Evolutionary conservation across 2,329 filamentous ascomycete species (phyloP).

Genomic region (Ceratocystiopsis brevicomis): DNA sequence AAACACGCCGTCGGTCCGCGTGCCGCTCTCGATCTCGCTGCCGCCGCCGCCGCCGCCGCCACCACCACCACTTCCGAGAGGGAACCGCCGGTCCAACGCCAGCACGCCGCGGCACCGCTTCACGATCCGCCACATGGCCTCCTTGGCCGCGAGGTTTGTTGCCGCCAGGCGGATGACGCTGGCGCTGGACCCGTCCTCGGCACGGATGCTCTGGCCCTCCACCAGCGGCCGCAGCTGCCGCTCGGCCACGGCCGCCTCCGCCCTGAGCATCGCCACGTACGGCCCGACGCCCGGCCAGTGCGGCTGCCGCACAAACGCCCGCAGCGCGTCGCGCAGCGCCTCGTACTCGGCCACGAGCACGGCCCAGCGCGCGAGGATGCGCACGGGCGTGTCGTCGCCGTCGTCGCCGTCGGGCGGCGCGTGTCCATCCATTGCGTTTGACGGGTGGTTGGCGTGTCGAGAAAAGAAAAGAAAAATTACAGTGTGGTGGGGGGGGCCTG

Average conservation of each 20-base stretch:
- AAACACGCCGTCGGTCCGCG: constrained; percentile 7
- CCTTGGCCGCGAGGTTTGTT: constrained; percentile 8
- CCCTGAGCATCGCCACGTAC: constrained; percentile 5
- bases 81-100: constrained; percentile 14
- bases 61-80: not conserved
- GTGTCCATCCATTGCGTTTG: not conserved
- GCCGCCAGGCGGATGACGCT: not conserved
- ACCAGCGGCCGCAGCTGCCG: not conserved
- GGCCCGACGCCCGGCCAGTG: constrained; percentile 8
- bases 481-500: too few relatives aligned
- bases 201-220: too few relatives aligned
- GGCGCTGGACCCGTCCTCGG: too few relatives aligned
- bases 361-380: constrained; percentile 4
- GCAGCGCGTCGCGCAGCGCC: constrained; percentile 5
- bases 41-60: not conserved
- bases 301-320: constrained; percentile 1
- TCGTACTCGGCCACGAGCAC: constrained; percentile 7
- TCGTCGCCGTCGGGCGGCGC: not conserved
- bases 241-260: constrained; percentile 2
- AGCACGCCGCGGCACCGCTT: constrained; percentile 14
- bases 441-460: too few relatives aligned
- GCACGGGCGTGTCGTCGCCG: not conserved
- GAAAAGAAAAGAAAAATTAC: too few relatives aligned
- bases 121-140: constrained; percentile 13
- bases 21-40: not conserved